A percentile compares a stretch with the other conserved stretches of the same genome.
phyloP scores from a whole-genome alignment of 2,329 filamentous ascomycete genomes.

The Phaeosphaeriaceae sp. region DNA sequence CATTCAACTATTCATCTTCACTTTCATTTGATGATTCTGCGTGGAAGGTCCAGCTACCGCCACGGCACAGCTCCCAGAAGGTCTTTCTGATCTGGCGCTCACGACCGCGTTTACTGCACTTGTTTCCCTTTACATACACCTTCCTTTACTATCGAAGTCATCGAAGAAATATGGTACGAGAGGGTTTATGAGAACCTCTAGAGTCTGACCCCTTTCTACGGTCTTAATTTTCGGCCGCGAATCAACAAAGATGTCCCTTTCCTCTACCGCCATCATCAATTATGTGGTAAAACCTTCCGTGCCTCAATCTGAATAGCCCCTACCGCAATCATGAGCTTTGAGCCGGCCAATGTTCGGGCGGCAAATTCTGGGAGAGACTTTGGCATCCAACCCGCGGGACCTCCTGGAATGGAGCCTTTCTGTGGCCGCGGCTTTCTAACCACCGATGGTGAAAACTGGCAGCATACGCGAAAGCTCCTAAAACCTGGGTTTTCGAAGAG shows the following conservation, averaged over 20 bases:
- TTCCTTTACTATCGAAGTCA: not conserved
- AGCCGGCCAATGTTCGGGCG: constrained; percentile 51
- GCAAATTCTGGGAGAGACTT: constrained; percentile 47
- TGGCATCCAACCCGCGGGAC: constrained; percentile 29
- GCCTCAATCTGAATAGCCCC: not conserved
- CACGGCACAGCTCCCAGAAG: not conserved
- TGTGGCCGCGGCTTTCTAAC: constrained; percentile 51
- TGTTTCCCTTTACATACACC: not conserved
- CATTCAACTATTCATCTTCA: no score
- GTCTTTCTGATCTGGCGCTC: not conserved
- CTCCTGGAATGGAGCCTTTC: constrained; percentile 41
- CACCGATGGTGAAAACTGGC: constrained; percentile 45
- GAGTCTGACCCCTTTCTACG: not conserved
- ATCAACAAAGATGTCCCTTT: constrained; percentile 1
- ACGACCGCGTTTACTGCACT: not conserved
- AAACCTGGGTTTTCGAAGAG: constrained; percentile 58
- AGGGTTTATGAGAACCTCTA: not conserved
- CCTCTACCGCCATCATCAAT: constrained; percentile 24
- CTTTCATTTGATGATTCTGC: no score
- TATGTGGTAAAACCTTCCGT: constrained; percentile 50
- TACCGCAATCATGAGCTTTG: constrained; percentile 40
- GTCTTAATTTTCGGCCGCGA: not conserved
- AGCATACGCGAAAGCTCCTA: constrained; percentile 50
- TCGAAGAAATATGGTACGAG: not conserved
- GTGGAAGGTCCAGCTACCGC: not conserved